These are phyloP conservation scores for Sporothrix luriei DNA, from an alignment of 2,329 filamentous ascomycete genomes.

Conservation along the genomic window DNA sequence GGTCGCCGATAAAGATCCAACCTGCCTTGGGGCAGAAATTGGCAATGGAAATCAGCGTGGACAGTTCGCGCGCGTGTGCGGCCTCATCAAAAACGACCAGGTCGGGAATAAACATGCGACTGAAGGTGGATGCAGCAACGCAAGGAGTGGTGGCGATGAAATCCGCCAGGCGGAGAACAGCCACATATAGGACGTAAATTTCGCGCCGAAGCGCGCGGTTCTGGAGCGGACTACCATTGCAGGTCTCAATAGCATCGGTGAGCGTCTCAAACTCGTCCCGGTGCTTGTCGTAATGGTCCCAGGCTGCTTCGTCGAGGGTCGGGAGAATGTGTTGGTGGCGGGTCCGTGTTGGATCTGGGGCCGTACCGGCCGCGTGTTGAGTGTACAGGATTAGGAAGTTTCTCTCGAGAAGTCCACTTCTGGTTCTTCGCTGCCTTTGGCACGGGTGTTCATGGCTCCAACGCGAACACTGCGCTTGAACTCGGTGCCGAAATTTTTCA, in stretches of 20 bases:
- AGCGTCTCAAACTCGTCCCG: constrained; percentile 44
- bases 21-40: constrained; percentile 46
- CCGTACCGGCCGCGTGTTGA: background rate
- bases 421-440: constrained; percentile 23
- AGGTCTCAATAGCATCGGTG: constrained; percentile 44
- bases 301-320: constrained; percentile 50
- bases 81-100: constrained; percentile 82
- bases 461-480: constrained; percentile 32
- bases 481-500: constrained; percentile 36
- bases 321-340: constrained; percentile 39
- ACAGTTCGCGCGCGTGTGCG: constrained; percentile 51
- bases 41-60: constrained; percentile 50
- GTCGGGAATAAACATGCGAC: constrained; percentile 69
- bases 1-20: constrained; percentile 53
- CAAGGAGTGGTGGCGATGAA: constrained; percentile 54
- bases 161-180: constrained; percentile 46
- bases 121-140: constrained; percentile 46
- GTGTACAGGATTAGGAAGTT: constrained; percentile 46
- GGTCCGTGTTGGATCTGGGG: constrained; percentile 36
- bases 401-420: constrained; percentile 35
- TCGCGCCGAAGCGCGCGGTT: constrained; percentile 39
- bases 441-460: background rate
- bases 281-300: constrained; percentile 46
- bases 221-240: constrained; percentile 38
- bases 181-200: constrained; percentile 45